Evolutionary conservation across 2,329 filamentous ascomycete species (phyloP).

Genomic region (Fusarium citri): DNA sequence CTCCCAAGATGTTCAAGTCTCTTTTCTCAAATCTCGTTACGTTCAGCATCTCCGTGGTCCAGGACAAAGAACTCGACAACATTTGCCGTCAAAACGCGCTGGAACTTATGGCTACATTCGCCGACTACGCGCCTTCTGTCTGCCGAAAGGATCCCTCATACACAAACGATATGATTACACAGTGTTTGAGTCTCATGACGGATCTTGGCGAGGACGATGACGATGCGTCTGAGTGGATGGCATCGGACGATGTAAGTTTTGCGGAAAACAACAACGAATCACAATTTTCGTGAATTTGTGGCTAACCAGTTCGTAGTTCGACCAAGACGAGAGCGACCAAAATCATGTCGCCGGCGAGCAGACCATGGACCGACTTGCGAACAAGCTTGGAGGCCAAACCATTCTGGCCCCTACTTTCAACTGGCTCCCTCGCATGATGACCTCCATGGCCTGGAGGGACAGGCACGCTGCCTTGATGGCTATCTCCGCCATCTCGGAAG

Average conservation of each 20-base stretch:
- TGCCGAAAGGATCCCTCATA: constrained; percentile 95
- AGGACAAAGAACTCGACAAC: constrained; percentile 94
- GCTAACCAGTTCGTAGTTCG: constrained; percentile 66
- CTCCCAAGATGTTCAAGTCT: constrained; percentile 96
- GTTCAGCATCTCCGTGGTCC: constrained; percentile 92
- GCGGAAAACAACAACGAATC: not conserved
- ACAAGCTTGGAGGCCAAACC: constrained; percentile 95
- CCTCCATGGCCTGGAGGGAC: constrained; percentile 92
- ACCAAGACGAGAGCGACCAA: constrained; percentile 93
- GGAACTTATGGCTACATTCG: constrained; percentile 97
- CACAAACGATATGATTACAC: constrained; percentile 96
- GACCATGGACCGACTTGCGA: constrained; percentile 96
- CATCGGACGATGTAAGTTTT: constrained; percentile 82
- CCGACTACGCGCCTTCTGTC: constrained; percentile 92
- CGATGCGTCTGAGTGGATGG: constrained; percentile 92
- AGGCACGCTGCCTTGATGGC: constrained; percentile 98
- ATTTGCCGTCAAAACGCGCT: constrained; percentile 93
- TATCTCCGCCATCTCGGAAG: constrained; percentile 97
- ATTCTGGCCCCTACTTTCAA: constrained; percentile 93
- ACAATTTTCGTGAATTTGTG: not conserved
- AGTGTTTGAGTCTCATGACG: constrained; percentile 97
- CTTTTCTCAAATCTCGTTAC: constrained; percentile 94
- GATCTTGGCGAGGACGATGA: constrained; percentile 96
- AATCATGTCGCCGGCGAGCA: constrained; percentile 99
- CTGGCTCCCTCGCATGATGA: constrained; percentile 98